Evolutionary conservation across 768 basidiomycete species (phyloP).

Genomic region (Termitomyces sp.): DNA sequence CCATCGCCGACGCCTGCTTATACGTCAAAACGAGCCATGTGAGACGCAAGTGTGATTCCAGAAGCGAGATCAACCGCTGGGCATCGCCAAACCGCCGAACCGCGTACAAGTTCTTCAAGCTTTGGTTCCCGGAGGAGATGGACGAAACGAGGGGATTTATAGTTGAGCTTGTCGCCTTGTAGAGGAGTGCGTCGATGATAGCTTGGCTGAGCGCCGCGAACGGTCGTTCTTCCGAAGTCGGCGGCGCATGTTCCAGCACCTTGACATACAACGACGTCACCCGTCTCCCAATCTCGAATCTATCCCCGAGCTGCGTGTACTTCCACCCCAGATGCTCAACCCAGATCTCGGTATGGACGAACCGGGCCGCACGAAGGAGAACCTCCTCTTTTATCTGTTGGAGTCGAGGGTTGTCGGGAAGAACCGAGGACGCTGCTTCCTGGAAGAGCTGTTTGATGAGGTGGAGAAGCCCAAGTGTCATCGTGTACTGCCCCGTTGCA

Average conservation of each 20-base stretch:
- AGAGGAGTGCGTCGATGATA: slow-evolving; percentile 66
- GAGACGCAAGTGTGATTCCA: slow-evolving; percentile 63
- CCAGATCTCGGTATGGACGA: slow-evolving; percentile 88
- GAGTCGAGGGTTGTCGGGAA: slow-evolving; percentile 53
- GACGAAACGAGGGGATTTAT: slow-evolving; percentile 76
- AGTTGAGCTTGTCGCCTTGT: slow-evolving; percentile 71
- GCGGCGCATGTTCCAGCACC: slow-evolving; percentile 60
- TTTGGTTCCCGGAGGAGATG: slow-evolving; percentile 55
- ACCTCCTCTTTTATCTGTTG: slow-evolving; percentile 82
- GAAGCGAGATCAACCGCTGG: slow-evolving; percentile 58
- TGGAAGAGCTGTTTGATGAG: slow-evolving; percentile 73
- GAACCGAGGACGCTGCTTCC: slow-evolving; percentile 60
- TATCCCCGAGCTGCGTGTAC: slow-evolving; percentile 73
- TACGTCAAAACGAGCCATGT: slow-evolving; percentile 57
- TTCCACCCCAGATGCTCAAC: slow-evolving; percentile 83
- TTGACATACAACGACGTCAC: slow-evolving; percentile 63
- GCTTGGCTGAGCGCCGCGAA: slow-evolving; percentile 57
- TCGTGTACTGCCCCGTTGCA: slow-evolving; percentile 69
- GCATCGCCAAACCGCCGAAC: slow-evolving; percentile 69
- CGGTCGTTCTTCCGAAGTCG: slow-evolving; percentile 46
- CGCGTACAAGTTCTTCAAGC: slow-evolving; percentile 54
- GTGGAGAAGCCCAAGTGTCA: slow-evolving; percentile 74
- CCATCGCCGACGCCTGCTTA: slow-evolving; percentile 46
- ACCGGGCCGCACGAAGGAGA: slow-evolving; percentile 66
- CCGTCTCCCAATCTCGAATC: slow-evolving; percentile 75